Evolutionary conservation across 768 basidiomycete genomes (phyloP), one percentile per base, ranked within the genome.

Genomic region (Kwoniella sp.): DNA sequence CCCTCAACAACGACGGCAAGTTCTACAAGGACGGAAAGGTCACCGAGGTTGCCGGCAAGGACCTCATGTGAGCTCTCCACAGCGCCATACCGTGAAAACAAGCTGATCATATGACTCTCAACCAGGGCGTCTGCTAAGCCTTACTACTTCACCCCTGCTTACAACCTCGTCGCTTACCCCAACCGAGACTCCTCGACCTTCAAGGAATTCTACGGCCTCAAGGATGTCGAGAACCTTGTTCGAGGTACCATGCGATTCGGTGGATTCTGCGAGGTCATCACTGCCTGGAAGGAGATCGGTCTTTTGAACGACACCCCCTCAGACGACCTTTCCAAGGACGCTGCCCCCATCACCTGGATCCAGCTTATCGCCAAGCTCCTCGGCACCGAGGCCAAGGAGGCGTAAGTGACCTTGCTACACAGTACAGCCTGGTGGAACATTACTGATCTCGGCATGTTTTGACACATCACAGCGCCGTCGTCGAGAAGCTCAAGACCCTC

Each of bases 251-350:
- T 98, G 80, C 85, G 95, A 58, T 77, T 68, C 70, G 91, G 92
- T 76, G 94, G 94, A 56, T 97, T 97, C 90, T 92, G 93, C 9
- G 89, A 90, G 81, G 95, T 98, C 80, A 88, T 97, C 81, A 86
- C 85, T 69, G 88, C 88, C 5, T 85, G 96, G 65, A 92, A 96
- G 47, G 84, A 90, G 72, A 82, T 97, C 52, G 92, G 92, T 13
- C 94, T 90, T 87, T 82, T 98, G 66, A 85, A 92, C 71, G 86
- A 88, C 59, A 82, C 82, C 17, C 83, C 84, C 67, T 88, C 92
- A 83, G 87, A 86, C 8, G 95, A 90, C 88, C 81, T 97, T 56
- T 66, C 69, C 60, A 74, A 78, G 66, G 80, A 72, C 21, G 84
- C 84, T 29, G 84, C 85, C 59, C 86, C 85, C 10, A 80, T 92